Evolutionary conservation across 2,329 filamentous ascomycete species (phyloP), one percentile per base, ranked within the genome.

Genomic region (Talaromyces pinophilus): DNA sequence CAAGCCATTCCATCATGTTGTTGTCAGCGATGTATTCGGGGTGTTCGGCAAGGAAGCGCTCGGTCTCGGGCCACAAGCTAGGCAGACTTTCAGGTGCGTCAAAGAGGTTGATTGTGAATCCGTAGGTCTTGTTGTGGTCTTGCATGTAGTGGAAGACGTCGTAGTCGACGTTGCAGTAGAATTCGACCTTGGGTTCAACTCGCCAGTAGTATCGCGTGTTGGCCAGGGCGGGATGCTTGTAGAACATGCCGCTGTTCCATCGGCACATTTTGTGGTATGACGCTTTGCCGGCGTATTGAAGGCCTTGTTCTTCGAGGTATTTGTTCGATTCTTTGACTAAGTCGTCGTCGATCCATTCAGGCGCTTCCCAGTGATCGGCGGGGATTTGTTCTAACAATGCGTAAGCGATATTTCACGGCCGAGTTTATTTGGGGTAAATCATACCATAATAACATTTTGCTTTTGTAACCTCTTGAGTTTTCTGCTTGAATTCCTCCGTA

Each of bases 221-320:
- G 70, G 88, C 84, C 65, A 99, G 86, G 0, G 93, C 93, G 0
- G 93, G 92, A 79, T 99, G 95, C 76, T 95, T 93, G 84, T 97
- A 97, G 84, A 99, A 99, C 79, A 98, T 85, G 75, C 95, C 95
- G 75, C 92, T 96, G 82, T 99, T 99, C 95, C 95, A 99, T 65
- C 95, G 89, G 77, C 95, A 99, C 95, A 99, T 99, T 77, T 98
- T 91, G 80, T 98, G 94, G 81, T 99, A 99, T 59, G 93, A 97
- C 63, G 92, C 81, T 84, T 91, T 92, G 72, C 88, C 86, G 74
- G 92, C 92, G 78, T 99, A 99, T 77, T 98, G 94, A 52, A 99
- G 92, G 10, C 90, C 86, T 74, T 94, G 87, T 76, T 95, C 91
- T 74, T 91, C 85, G 65, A 99, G 86, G 8, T 96, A 87, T 75